Base-by-base conservation (phyloP, 148 eudicot genomes). In the Rheum nobile region DNA sequence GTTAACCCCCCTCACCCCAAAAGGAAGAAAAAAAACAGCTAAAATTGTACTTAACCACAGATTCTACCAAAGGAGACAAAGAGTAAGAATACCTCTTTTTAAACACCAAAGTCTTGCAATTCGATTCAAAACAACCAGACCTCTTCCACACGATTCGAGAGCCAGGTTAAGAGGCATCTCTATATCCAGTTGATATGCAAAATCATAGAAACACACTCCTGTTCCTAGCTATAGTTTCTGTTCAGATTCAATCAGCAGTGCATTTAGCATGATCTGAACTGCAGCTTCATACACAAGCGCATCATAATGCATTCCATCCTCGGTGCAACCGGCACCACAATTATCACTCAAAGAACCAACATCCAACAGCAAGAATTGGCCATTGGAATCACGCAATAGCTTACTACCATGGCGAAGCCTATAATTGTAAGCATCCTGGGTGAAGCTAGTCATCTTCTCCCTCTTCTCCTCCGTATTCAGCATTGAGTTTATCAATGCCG, bases 271-370 rank as follows among this genome's bases (percentile, higher is more conserved):
- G 37, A 95, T 83, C 70, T 95, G 98, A 83, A 91, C 85, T 7
- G 88, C 80, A 46, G 91, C 85, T 71, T 95, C 88, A 78, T 91
- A 95, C 35, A 95, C 96, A 82, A 79, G 81, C 6, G 38, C 81
- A 77, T 86, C 77, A 76, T 87, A 95, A 82, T 95, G 98, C 98
- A 95, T 91, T 29, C 98, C 98, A 75, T 95, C 98, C 48, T 69
- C 78, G 9, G 98, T 87, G 79, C 98, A 95, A 44, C 28, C 77
- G 29, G 29, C 75, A 61, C 97, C 97, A 76, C 98, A 95, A 75
- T 77, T 86, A 46, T 42, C 76, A 81, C 86, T 89, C 87, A 95
- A 79, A 8, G 78, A 78, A 67, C 75, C 80, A 35, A 87, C 77
- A 84, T 91, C 90, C 67, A 95, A 79, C 72, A 90, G 75, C 71